Evolutionary conservation across 1,284 basidiomycete genomes (phyloP).

Genomic region (Meira miltonrushii): DNA sequence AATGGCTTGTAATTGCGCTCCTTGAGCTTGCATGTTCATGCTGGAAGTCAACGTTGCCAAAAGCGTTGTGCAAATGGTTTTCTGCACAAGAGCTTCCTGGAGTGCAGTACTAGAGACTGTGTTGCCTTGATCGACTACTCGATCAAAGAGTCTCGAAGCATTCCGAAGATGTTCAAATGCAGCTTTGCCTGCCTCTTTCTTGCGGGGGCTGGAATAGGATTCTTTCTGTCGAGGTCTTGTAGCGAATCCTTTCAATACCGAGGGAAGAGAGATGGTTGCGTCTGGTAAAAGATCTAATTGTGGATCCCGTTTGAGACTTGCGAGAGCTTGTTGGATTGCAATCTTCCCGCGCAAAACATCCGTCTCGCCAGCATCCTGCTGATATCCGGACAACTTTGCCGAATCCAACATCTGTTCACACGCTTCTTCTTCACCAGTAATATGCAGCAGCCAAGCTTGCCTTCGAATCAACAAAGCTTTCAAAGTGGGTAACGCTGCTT

Average conservation of each 20-base stretch:
- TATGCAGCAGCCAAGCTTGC: constrained; percentile 34
- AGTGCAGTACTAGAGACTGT: background rate
- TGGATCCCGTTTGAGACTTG: constrained; percentile 31
- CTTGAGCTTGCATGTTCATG: background rate
- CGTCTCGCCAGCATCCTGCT: constrained; percentile 16
- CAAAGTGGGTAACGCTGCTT: constrained; percentile 21
- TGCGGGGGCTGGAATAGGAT: background rate
- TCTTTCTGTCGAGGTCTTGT: background rate
- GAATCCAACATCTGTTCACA: constrained; percentile 25
- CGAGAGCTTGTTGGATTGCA: constrained; percentile 23
- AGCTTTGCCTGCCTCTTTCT: constrained; percentile 19
- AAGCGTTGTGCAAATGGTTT: background rate
- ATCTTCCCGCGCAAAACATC: constrained; percentile 30
- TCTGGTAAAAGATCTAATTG: constrained; percentile 44
- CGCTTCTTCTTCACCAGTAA: constrained; percentile 18
- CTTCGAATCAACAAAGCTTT: constrained; percentile 28
- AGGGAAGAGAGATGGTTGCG: constrained; percentile 33
- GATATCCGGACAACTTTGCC: constrained; percentile 17
- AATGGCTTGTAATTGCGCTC: constrained; percentile 19
- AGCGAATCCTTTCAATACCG: constrained; percentile 14
- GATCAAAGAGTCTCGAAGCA: constrained; percentile 23
- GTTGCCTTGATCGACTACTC: constrained; percentile 22
- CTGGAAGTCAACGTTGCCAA: background rate
- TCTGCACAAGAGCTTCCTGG: background rate
- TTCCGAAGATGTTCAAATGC: constrained; percentile 23